phyloP scores from a whole-genome alignment of 192 early-diverging fungal genomes.

The Coemansia sp. region DNA sequence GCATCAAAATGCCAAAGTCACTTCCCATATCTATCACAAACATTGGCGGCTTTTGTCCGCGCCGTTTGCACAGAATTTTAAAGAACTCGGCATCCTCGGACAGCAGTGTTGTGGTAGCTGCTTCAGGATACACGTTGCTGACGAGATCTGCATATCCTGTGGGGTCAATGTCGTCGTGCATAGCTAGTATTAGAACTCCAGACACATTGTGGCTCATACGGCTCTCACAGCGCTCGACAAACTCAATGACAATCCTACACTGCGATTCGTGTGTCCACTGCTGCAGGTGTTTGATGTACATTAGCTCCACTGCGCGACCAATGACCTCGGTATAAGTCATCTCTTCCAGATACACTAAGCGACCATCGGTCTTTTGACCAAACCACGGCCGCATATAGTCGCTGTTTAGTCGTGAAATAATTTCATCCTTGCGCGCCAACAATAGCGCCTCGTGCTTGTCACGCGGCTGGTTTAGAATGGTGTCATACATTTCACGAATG shows the following conservation, averaged over 20 bases:
- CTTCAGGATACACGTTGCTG: conserved; percentile 4
- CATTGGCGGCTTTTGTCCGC: conserved; percentile 83
- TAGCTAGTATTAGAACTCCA: not conserved
- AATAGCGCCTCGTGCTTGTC: conserved; percentile 74
- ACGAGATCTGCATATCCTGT: conserved; percentile 20
- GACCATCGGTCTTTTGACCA: conserved; percentile 74
- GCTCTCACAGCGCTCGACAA: conserved; percentile 36
- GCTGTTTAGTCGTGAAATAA: conserved; percentile 73
- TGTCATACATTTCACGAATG: conserved; percentile 78
- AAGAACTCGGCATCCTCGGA: conserved; percentile 42
- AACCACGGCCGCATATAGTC: conserved; percentile 85
- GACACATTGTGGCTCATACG: conserved; percentile 59
- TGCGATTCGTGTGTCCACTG: conserved; percentile 82
- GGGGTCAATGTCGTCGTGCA: not conserved
- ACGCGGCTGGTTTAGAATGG: conserved; percentile 76
- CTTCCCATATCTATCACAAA: conserved; percentile 84
- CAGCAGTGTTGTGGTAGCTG: conserved; percentile 7
- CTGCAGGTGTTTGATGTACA: too few relatives aligned
- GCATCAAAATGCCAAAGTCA: conserved; percentile 86
- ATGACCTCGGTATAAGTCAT: conserved; percentile 94
- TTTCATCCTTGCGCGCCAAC: conserved; percentile 69
- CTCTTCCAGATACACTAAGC: conserved; percentile 74
- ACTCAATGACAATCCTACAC: conserved; percentile 73
- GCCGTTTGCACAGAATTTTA: conserved; percentile 44
- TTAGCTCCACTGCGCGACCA: conserved; percentile 75